Base-by-base conservation (phyloP, 768 basidiomycete genomes). In the Rhodotorula babjevae region DNA sequence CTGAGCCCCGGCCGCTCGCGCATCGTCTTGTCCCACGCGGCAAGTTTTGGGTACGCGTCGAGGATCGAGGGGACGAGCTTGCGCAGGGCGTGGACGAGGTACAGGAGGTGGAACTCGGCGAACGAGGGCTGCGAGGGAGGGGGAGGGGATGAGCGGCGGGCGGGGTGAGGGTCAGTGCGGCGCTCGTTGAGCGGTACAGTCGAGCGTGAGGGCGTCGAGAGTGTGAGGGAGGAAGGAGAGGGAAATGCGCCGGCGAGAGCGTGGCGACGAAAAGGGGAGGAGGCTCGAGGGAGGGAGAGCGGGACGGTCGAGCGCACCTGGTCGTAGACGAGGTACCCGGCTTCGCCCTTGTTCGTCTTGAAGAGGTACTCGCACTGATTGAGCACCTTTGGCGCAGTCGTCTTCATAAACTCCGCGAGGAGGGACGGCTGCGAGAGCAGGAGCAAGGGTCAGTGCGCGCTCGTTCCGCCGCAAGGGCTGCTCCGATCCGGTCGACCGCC, bases 81-180 rank as follows among this genome's bases (percentile, higher is more conserved):
- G 4, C 5, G 16, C 14, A 55, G 53, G 27, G 42, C 9, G 61
- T 52, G 29, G 65, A 73, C 2, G 53, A 62, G 56, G 61, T 63
- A 59, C 56, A 52, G 29, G 49, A 61, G 49, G 60, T 67, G 63
- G 67, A 63, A 70, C 44, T 67, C 63, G 71, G 64, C 64, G 60
- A 40, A 65, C 44, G 64, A 65, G 53, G 69, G 69, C 69, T 70
- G 57, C 8, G 19, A 1, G 63, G 63, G 3, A 27, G 23, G 36
- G 25, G 9, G 23, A 52, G 25, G 4, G 50, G 50, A 18, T 23
- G 2, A 49, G 18, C 27, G 63, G 36, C 8, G 25, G 21, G 33
- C 36, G 36, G 36, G 36, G 9, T 33, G 14, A 29, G 33, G 5
- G 44, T 46, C 44, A 46, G 44, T 18, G 44, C 5, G 44, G 44